phyloP scores from a whole-genome alignment of 108 stramenopile genomes.

The Cyclotella cryptica region DNA sequence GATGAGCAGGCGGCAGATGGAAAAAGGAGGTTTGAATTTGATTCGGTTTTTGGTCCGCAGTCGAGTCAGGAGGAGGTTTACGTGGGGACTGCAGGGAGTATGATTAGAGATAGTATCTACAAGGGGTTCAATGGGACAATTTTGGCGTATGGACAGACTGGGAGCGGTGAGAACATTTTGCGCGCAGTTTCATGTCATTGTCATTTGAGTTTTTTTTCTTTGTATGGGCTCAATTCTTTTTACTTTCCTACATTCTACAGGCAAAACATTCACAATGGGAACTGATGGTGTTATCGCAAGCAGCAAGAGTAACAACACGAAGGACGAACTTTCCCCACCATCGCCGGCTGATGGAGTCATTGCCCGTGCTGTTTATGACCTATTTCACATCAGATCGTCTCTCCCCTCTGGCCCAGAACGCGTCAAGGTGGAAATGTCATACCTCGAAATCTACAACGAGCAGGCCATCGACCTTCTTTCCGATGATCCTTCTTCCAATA shows the following conservation, averaged over 20 bases:
- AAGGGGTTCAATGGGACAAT: slow-evolving; percentile 98
- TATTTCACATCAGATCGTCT: slow-evolving; percentile 43
- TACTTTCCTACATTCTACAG: neutral
- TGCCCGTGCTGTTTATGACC: slow-evolving; percentile 60
- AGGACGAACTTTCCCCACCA: slow-evolving; percentile 17
- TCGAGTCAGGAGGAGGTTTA: slow-evolving; percentile 88
- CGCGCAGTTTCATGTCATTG: neutral
- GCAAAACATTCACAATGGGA: slow-evolving; percentile 30
- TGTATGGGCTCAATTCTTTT: neutral
- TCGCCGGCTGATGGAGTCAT: slow-evolving; percentile 59
- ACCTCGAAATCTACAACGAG: slow-evolving; percentile 79
- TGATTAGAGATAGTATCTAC: slow-evolving; percentile 71
- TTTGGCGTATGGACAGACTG: slow-evolving; percentile 98
- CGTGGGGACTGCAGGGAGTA: slow-evolving; percentile 66
- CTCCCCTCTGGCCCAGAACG: slow-evolving; percentile 29
- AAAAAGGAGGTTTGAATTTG: slow-evolving; percentile 83
- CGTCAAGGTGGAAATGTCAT: slow-evolving; percentile 65
- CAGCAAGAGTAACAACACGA: neutral
- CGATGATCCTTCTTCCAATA: slow-evolving; percentile 34
- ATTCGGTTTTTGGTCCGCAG: slow-evolving; percentile 84
- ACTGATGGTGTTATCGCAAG: slow-evolving; percentile 13
- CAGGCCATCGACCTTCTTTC: slow-evolving; percentile 59
- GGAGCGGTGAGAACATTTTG: slow-evolving; percentile 77
- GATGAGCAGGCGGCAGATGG: neutral
- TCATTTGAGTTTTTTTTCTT: too few species aligned